phyloP scores from a whole-genome alignment of 108 stramenopile genomes.

The Aurantiochytrium sp. region DNA sequence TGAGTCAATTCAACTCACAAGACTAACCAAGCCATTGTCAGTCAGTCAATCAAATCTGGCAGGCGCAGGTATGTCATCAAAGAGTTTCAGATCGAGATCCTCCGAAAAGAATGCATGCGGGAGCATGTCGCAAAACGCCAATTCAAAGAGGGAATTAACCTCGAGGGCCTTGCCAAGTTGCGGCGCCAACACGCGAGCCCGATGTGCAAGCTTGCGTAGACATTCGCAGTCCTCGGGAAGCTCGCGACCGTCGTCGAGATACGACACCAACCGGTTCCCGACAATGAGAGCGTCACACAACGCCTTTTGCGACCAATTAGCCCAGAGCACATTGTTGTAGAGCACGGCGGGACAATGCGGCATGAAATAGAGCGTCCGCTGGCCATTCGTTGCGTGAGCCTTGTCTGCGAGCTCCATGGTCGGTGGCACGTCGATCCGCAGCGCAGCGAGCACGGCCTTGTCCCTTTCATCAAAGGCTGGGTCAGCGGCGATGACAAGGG shows the following conservation, averaged over 20 bases:
- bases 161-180: background rate
- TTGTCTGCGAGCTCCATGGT: background rate
- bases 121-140: background rate
- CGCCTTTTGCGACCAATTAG: background rate
- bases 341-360: background rate
- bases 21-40: too few relatives aligned
- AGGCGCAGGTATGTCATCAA: background rate
- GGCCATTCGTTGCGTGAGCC: background rate
- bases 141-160: background rate
- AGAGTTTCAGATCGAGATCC: background rate
- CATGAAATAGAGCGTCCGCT: background rate
- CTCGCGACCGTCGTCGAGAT: background rate
- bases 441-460: background rate
- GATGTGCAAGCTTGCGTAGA: background rate
- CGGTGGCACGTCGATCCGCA: background rate
- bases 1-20: too few relatives aligned
- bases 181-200: background rate
- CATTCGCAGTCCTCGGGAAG: conserved; percentile 3
- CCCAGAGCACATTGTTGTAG: background rate
- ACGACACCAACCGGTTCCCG: background rate
- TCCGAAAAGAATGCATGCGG: background rate
- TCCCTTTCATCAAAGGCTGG: background rate
- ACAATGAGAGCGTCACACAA: background rate
- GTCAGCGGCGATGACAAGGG: background rate
- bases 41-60: background rate